Evolutionary conservation across 352 stramenopile species (phyloP).

Genomic region (Vaucheria bursata): DNA sequence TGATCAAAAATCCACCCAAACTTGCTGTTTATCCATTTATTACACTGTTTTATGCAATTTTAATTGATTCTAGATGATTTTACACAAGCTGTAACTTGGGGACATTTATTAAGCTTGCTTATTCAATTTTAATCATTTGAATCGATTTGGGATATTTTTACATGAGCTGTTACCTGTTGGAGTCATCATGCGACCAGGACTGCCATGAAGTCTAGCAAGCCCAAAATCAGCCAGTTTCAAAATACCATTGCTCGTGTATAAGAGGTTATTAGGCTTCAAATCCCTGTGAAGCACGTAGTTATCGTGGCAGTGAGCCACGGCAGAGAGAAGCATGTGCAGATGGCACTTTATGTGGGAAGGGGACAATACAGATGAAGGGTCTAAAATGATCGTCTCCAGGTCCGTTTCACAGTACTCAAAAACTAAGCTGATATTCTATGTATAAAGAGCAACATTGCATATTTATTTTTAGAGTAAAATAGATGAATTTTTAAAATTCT

Average conservation of each 20-base stretch:
- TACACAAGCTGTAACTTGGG: too few relatives aligned
- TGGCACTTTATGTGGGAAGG: constrained; percentile 67
- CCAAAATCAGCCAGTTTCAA: constrained; percentile 97
- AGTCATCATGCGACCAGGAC: constrained; percentile 71
- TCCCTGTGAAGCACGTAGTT: constrained; percentile 76
- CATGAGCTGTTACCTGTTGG: constrained; percentile 9
- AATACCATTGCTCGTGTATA: constrained; percentile 80
- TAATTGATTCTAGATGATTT: too few relatives aligned
- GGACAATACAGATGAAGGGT: constrained; percentile 56
- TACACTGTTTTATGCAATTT: too few relatives aligned
- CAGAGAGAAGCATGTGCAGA: constrained; percentile 60
- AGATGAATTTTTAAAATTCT: too few relatives aligned
- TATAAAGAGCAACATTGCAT: background rate
- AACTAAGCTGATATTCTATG: constrained; percentile 76
- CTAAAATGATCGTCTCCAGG: constrained; percentile 79
- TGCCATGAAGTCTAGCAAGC: constrained; percentile 63
- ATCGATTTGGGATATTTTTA: too few relatives aligned
- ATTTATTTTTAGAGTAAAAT: too few relatives aligned
- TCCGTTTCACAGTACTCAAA: constrained; percentile 98
- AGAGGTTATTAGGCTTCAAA: constrained; percentile 94
- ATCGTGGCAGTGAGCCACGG: constrained; percentile 65
- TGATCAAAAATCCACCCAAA: too few relatives aligned
- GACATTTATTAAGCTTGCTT: too few relatives aligned
- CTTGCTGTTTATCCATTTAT: too few relatives aligned
- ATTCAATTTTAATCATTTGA: too few relatives aligned